Evolutionary conservation across 768 basidiomycete genomes (phyloP).

Genomic region (Royoungia palumana): DNA sequence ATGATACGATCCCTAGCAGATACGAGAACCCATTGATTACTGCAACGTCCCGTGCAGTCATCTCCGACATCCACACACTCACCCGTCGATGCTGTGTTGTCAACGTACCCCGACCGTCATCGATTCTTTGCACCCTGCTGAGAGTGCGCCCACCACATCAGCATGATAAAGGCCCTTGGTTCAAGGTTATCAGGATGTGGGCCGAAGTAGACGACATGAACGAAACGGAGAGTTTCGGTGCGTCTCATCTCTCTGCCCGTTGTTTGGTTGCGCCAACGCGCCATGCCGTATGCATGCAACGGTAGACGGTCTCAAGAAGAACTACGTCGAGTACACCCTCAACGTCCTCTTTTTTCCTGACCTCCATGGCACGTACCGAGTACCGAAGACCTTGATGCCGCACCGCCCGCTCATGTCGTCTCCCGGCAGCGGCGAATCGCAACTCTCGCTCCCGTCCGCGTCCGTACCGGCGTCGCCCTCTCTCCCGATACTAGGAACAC

Average conservation of each 20-base stretch:
- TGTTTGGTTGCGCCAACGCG: background rate
- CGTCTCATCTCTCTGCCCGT: conserved; percentile 17
- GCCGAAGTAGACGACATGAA: conserved; percentile 70
- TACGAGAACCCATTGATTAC: conserved; percentile 81
- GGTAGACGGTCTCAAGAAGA: conserved; percentile 68
- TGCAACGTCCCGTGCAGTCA: conserved; percentile 67
- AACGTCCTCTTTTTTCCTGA: conserved; percentile 75
- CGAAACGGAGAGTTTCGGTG: conserved; percentile 79
- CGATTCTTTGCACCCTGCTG: conserved; percentile 56
- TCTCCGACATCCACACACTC: conserved; percentile 66
- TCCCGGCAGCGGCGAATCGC: conserved; percentile 22
- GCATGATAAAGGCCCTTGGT: conserved; percentile 42
- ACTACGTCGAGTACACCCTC: conserved; percentile 76
- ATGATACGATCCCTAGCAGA: conserved; percentile 32
- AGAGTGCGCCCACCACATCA: conserved; percentile 30
- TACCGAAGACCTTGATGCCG: conserved; percentile 40
- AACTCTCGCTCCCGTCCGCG: conserved; percentile 15
- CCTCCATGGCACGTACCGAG: conserved; percentile 48
- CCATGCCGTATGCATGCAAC: background rate
- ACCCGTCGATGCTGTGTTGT: conserved; percentile 57
- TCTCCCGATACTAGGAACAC: conserved; percentile 57
- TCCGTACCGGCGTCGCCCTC: conserved; percentile 40
- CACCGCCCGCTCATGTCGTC: conserved; percentile 28
- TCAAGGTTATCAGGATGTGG: conserved; percentile 68
- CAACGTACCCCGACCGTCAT: conserved; percentile 65